phyloP scores from a whole-genome alignment of 202 grass and related monocot genomes.

The Carex sylvatica region DNA sequence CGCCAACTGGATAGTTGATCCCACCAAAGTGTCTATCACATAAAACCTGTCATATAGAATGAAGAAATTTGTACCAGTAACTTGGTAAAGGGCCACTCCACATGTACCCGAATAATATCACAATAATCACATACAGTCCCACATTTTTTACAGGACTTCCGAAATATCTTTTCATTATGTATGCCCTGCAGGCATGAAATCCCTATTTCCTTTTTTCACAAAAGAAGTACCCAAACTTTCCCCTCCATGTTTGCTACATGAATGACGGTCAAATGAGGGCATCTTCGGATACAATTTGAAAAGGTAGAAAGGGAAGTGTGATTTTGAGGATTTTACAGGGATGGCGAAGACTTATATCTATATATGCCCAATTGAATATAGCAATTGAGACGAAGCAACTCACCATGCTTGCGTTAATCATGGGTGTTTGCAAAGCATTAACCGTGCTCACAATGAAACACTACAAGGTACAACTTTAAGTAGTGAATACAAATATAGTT shows the following conservation, averaged over 20 bases:
- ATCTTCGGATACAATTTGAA: conserved; percentile 12
- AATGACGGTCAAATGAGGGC: conserved; percentile 19
- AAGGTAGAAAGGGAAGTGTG: conserved; percentile 1
- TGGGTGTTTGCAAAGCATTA: conserved; percentile 87
- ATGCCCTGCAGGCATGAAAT: background rate
- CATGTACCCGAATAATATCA: background rate
- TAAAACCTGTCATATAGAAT: conserved; percentile 59
- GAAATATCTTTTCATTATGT: background rate
- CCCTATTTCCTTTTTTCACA: background rate
- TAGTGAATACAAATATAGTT: conserved; percentile 20
- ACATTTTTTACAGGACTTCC: no score
- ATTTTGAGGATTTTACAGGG: conserved; percentile 4
- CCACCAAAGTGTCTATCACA: conserved; percentile 96
- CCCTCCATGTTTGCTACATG: background rate
- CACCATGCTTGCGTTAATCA: conserved; percentile 99
- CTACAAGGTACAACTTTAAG: conserved; percentile 38
- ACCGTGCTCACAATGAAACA: conserved; percentile 99
- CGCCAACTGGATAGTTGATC: conserved; percentile 90
- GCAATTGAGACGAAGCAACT: conserved; percentile 26
- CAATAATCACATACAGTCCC: background rate
- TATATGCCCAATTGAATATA: background rate
- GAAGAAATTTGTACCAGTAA: conserved; percentile 9
- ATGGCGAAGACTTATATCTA: background rate
- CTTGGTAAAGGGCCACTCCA: background rate
- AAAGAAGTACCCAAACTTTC: background rate